These are phyloP conservation scores for Calocybe gambosa DNA, from an alignment of 1,284 basidiomycete species.

Conservation along the genomic window DNA sequence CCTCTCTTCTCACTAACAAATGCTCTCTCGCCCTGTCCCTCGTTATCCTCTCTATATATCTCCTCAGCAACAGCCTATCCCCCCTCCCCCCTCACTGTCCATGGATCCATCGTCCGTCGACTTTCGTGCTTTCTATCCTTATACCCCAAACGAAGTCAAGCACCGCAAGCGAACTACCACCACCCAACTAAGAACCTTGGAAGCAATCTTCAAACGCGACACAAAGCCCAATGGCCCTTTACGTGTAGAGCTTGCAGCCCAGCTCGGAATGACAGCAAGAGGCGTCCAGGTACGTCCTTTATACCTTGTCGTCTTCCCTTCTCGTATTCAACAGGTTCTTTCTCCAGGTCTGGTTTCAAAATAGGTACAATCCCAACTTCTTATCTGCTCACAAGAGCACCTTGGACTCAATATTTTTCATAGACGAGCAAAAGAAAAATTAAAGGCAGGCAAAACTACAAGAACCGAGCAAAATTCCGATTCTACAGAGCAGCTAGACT, in stretches of 20 bases:
- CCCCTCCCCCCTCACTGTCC: constrained; percentile 20
- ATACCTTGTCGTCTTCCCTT: constrained; percentile 9
- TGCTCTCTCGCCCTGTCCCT: constrained; percentile 24
- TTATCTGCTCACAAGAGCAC: constrained; percentile 6
- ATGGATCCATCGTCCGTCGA: constrained; percentile 58
- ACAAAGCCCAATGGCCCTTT: constrained; percentile 84
- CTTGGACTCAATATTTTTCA: too few species aligned
- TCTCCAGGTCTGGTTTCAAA: constrained; percentile 83
- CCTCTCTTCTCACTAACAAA: constrained; percentile 18
- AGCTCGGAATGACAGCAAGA: constrained; percentile 87
- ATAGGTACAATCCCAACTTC: constrained; percentile 45
- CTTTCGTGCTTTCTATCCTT: constrained; percentile 74
- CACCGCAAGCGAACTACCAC: constrained; percentile 82
- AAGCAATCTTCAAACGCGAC: constrained; percentile 78
- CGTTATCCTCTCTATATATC: constrained; percentile 17
- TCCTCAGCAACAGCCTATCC: constrained; percentile 15
- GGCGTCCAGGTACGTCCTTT: constrained; percentile 77
- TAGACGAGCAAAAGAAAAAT: constrained; percentile 84
- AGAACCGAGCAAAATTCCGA: constrained; percentile 14
- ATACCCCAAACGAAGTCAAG: constrained; percentile 86
- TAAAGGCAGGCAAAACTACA: constrained; percentile 34
- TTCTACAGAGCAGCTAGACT: constrained; percentile 11
- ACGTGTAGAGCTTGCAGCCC: constrained; percentile 71
- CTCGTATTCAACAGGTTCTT: constrained; percentile 16
- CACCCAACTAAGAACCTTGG: constrained; percentile 80